Conservation (phyloP, 2,329 filamentous ascomycete genomes). For the Hyphodiscus sp. region DNA sequence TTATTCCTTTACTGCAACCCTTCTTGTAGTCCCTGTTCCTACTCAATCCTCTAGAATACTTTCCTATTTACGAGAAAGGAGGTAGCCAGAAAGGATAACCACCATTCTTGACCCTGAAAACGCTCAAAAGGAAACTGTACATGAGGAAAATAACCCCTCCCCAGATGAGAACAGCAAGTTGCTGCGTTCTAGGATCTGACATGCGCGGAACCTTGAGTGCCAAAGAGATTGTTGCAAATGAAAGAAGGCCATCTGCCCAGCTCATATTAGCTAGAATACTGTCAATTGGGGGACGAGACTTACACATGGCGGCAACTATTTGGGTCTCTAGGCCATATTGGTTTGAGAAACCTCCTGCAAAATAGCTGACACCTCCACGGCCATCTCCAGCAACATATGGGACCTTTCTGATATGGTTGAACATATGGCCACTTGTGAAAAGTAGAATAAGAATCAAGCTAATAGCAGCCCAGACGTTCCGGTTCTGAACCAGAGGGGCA, state of each 20-base stretch:
- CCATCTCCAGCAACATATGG: constrained; percentile 87
- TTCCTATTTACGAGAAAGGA: constrained; percentile 53
- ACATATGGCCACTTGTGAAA: constrained; percentile 98
- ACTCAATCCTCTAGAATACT: not conserved
- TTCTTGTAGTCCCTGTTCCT: not conserved
- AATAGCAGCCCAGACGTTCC: constrained; percentile 88
- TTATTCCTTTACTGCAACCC: not conserved
- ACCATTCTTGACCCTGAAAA: constrained; percentile 91
- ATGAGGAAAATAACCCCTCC: constrained; percentile 67
- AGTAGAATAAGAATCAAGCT: constrained; percentile 84
- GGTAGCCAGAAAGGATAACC: constrained; percentile 93
- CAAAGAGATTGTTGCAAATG: constrained; percentile 86
- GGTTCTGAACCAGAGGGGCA: constrained; percentile 75
- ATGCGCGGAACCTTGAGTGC: constrained; percentile 91
- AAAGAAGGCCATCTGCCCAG: constrained; percentile 62
- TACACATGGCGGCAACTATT: constrained; percentile 89
- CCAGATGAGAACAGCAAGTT: constrained; percentile 77
- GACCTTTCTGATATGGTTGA: constrained; percentile 95
- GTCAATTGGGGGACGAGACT: constrained; percentile 33
- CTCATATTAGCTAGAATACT: constrained; percentile 5
- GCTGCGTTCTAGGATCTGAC: constrained; percentile 67
- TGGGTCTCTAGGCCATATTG: constrained; percentile 95
- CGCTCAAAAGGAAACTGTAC: constrained; percentile 90
- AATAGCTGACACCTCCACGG: constrained; percentile 80
- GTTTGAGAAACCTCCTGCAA: constrained; percentile 86